Percentiles rank a stretch among this genome's conserved stretches.
Evolutionary conservation across 2,329 filamentous ascomycete genomes (phyloP).

Genomic region (Emergomyces africanus): DNA sequence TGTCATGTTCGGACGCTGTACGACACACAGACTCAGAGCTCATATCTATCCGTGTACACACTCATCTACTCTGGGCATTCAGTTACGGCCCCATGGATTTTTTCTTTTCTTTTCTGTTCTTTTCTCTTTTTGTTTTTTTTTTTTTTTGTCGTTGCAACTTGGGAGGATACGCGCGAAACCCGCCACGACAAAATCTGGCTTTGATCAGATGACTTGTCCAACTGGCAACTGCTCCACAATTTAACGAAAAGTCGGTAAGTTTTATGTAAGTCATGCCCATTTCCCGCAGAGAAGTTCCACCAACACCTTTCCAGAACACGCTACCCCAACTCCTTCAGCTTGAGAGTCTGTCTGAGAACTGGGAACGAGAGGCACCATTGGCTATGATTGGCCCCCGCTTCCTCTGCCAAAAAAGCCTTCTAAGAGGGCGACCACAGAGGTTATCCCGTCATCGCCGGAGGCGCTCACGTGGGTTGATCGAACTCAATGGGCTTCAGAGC

Average conservation of each 20-base stretch:
- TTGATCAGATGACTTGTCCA: background rate
- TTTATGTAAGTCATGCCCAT: background rate
- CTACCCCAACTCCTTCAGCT: background rate
- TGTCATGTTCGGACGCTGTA: slow-evolving; percentile 37
- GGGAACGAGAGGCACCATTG: background rate
- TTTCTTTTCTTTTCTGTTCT: background rate
- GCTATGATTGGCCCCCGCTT: background rate
- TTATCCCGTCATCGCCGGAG: background rate
- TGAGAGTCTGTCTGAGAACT: too few relatives aligned
- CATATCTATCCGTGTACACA: slow-evolving; percentile 38
- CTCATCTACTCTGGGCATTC: slow-evolving; percentile 35
- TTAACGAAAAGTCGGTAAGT: background rate
- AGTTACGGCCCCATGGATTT: slow-evolving; percentile 36
- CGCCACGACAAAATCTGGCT: background rate
- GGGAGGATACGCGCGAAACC: background rate
- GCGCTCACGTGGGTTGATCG: background rate
- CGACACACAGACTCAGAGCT: slow-evolving; percentile 32
- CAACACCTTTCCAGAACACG: background rate
- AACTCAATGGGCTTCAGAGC: background rate
- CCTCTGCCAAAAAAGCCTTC: too few relatives aligned
- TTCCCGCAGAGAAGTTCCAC: background rate
- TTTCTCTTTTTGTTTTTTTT: background rate
- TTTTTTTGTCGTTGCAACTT: too few relatives aligned
- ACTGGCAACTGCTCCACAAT: background rate
- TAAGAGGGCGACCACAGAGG: background rate